Evolutionary conservation across 78 protist species (phyloP), one percentile per base, ranked within the genome.

Genomic region (Dictyostelium capitatum): DNA sequence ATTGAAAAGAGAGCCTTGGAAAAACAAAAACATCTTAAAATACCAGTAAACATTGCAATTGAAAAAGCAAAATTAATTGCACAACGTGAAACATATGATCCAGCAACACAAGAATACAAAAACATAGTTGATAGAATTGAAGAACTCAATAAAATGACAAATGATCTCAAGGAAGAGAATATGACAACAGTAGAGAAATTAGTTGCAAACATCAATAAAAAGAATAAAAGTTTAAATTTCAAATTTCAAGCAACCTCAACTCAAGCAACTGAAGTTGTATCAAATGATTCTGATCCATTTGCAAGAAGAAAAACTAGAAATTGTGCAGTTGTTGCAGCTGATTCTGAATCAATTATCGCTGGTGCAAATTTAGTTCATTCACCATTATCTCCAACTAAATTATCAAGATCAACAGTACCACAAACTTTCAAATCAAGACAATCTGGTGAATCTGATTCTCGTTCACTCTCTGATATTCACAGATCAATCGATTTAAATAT

Each of bases 1-100:
- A 85, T 85, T 75, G 92, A 85, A 53, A 85, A 85, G 32, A 54
- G 92, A 53, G 92, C 83, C 17, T 0, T 2, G 6, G 92, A 85
- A 15, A n/a, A 83, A 15, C 12, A 2, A 25, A 53, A 62, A 59
- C 30, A 53, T 72, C 65, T 47, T 8, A 72, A 85, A 41, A 20
- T 7, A 0, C 92, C 92, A 20, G 62, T 62, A 23, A 85, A 85
- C 25, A 56, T 74, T 32, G 82, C 92, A 5, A 73, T 75, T 48
- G 83, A 51, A 28, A 85, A 85, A n/a, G 92, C 92, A 10, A 59
- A 56, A 47, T 28, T 48, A 23, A 75, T 85, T 20, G 74, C 83
- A 15, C n/a, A 43, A 12, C 79, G 84, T 65, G 94, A 89, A 15
- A 73, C 90, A 1, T 30, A 46, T 0, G 83, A 46, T 12, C 81